These are phyloP conservation scores for Fusarium sp. DNA, from an alignment of 2,329 filamentous ascomycete species.

Conservation along the genomic window DNA sequence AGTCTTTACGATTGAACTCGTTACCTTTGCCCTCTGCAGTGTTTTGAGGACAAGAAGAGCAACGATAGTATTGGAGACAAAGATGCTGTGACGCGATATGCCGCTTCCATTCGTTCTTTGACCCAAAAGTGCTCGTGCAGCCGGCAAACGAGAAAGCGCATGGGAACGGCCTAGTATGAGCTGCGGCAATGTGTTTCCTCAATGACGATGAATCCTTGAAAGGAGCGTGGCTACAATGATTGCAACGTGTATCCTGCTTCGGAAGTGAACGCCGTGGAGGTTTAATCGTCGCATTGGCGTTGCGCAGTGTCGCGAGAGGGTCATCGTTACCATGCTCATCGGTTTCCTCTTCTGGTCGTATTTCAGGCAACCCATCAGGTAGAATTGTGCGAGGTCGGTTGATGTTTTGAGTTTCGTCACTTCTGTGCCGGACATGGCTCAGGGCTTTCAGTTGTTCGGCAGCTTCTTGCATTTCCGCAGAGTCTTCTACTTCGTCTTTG, in stretches of 20 bases:
- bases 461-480: constrained; percentile 77
- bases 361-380: constrained; percentile 55
- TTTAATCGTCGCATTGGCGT: constrained; percentile 53
- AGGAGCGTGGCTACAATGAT: constrained; percentile 72
- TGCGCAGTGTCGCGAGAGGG: constrained; percentile 42
- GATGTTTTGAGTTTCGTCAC: constrained; percentile 57
- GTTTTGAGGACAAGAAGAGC: constrained; percentile 70
- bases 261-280: constrained; percentile 61
- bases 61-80: constrained; percentile 74
- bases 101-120: constrained; percentile 98
- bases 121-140: constrained; percentile 85
- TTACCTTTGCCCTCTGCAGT: constrained; percentile 69
- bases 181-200: constrained; percentile 75
- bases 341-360: constrained; percentile 54
- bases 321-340: constrained; percentile 52
- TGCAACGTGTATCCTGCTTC: constrained; percentile 73
- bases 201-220: constrained; percentile 77
- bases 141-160: constrained; percentile 90
- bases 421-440: constrained; percentile 71
- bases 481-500: constrained; percentile 65
- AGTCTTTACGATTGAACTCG: constrained; percentile 93
- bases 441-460: constrained; percentile 75
- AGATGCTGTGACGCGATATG: constrained; percentile 94
- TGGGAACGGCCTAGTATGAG: constrained; percentile 80
- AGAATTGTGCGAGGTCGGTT: constrained; percentile 56